These are phyloP conservation scores for Juglanconis juglandina DNA, from an alignment of 2,329 filamentous ascomycete species.

Conservation along the genomic window DNA sequence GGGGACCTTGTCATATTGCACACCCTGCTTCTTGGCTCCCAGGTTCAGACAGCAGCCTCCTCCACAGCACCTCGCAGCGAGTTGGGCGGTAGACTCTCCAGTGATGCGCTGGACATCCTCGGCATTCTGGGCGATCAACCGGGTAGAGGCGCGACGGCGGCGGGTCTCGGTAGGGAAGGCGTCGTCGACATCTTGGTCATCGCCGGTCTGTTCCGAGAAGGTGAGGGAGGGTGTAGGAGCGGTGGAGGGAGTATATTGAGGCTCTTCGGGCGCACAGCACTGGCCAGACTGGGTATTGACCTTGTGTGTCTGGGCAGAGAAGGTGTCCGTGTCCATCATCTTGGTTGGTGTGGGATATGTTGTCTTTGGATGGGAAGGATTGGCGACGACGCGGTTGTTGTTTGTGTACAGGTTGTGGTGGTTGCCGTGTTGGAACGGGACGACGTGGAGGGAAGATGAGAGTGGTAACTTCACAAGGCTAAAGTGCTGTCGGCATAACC, in stretches of 20 bases:
- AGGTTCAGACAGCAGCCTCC: constrained; percentile 60
- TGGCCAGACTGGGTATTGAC: constrained; percentile 31
- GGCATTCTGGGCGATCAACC: constrained; percentile 61
- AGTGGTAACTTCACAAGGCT: constrained; percentile 7
- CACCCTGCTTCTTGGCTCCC: constrained; percentile 38
- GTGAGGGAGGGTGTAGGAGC: constrained; percentile 60
- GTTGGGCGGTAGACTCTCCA: constrained; percentile 59
- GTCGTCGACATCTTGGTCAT: constrained; percentile 52
- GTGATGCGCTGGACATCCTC: constrained; percentile 62
- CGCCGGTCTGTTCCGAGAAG: constrained; percentile 55
- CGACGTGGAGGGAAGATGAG: constrained; percentile 4
- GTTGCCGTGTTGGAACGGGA: neutral
- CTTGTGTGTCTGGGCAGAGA: constrained; percentile 29
- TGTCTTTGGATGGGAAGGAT: constrained; percentile 9
- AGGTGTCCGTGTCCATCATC: constrained; percentile 34
- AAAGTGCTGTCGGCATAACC: neutral
- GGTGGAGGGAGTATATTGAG: constrained; percentile 24
- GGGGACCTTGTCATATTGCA: constrained; percentile 51
- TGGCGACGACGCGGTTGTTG: neutral
- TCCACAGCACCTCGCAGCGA: constrained; percentile 62
- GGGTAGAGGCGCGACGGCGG: constrained; percentile 65
- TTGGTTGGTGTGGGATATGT: constrained; percentile 31
- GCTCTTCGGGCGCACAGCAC: constrained; percentile 36
- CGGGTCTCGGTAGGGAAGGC: constrained; percentile 42
- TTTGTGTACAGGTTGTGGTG: constrained; percentile 14